Percentiles rank a stretch among this genome's conserved stretches.
Evolutionary conservation across 805 yeast genomes (phyloP).

Genomic region (Grigorovia humatica): DNA sequence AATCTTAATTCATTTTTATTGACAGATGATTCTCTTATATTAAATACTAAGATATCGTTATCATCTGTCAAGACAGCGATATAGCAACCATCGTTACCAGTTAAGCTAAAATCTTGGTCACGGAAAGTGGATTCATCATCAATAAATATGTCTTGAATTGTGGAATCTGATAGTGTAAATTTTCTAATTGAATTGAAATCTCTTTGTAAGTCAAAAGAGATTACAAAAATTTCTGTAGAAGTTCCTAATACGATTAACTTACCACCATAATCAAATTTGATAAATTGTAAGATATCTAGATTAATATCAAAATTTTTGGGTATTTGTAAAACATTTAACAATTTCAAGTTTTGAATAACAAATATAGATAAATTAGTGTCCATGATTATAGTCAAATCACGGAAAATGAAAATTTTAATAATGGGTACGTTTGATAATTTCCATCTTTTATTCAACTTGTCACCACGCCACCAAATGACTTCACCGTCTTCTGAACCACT

Average conservation of each 20-base stretch:
- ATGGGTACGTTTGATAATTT: constrained; percentile 17
- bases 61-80: constrained; percentile 18
- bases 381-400: constrained; percentile 17
- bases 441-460: constrained; percentile 10
- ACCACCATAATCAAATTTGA: constrained; percentile 27
- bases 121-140: constrained; percentile 23
- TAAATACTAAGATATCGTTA: constrained; percentile 16
- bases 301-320: constrained; percentile 3
- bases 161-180: constrained; percentile 8
- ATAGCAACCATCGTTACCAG: constrained; percentile 29
- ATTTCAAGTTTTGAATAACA: constrained; percentile 18
- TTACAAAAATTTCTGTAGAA: constrained; percentile 10
- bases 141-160: constrained; percentile 15
- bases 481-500: constrained; percentile 28
- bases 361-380: constrained; percentile 17
- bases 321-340: constrained; percentile 11
- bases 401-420: constrained; percentile 13
- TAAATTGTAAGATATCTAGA: constrained; percentile 12
- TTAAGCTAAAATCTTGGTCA: constrained; percentile 17
- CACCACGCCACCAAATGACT: constrained; percentile 28
- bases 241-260: constrained; percentile 17
- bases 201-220: constrained; percentile 16
- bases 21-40: constrained; percentile 16
- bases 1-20: constrained; percentile 12
- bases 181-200: constrained; percentile 18